These are phyloP conservation scores for Ogataea sp. DNA, from an alignment of 805 yeast species.

Conservation along the genomic window DNA sequence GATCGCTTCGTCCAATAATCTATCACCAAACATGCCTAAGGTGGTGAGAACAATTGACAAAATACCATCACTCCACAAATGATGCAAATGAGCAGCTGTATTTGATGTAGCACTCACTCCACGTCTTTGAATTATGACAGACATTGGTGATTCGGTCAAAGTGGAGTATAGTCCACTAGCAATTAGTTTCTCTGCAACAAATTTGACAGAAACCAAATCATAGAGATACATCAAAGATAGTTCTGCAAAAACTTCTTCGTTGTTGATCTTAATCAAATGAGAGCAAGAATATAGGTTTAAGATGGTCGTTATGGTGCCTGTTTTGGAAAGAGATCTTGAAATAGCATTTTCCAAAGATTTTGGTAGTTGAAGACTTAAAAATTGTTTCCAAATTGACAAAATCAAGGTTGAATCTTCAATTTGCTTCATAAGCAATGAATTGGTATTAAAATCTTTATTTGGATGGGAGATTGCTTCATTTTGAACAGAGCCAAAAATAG, in stretches of 20 bases:
- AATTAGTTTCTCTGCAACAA: conserved; percentile 60
- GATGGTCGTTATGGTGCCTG: conserved; percentile 55
- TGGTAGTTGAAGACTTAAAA: conserved; percentile 42
- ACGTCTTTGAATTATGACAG: conserved; percentile 60
- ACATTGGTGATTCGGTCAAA: conserved; percentile 67
- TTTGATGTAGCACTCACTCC: conserved; percentile 41
- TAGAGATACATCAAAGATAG: conserved; percentile 58
- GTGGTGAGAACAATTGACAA: conserved; percentile 58
- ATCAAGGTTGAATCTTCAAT: conserved; percentile 60
- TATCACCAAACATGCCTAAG: conserved; percentile 54
- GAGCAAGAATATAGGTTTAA: conserved; percentile 62
- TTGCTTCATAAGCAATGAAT: conserved; percentile 34
- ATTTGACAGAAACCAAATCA: conserved; percentile 54
- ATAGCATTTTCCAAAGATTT: conserved; percentile 38
- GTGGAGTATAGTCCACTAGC: conserved; percentile 57
- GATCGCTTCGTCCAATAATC: conserved; percentile 56
- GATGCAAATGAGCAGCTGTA: conserved; percentile 46
- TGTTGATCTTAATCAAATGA: conserved; percentile 49
- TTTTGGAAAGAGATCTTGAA: conserved; percentile 43
- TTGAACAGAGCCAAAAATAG: conserved; percentile 50
- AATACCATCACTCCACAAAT: conserved; percentile 82
- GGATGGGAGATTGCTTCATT: conserved; percentile 39
- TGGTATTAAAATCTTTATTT: conserved; percentile 26
- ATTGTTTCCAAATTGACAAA: conserved; percentile 54
- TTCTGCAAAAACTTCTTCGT: conserved; percentile 67